Evolutionary conservation across 495 filamentous ascomycete species (phyloP).

Genomic region (Hypoxylon subgilvum): DNA sequence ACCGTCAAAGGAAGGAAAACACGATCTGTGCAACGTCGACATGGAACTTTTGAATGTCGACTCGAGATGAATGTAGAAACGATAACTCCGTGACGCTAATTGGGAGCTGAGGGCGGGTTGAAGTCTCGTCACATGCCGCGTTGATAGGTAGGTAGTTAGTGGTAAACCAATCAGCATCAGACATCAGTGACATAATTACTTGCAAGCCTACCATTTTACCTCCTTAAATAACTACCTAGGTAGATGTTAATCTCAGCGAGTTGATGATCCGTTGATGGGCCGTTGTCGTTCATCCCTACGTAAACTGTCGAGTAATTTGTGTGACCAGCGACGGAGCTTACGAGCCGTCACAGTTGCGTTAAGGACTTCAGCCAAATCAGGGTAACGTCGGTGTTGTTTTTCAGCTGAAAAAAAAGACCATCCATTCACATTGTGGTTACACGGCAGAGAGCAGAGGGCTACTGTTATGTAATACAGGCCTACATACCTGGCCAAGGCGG

Average conservation of each 20-base stretch:
- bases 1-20: slow-evolving; percentile 11
- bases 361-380: slow-evolving; percentile 1
- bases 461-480: too few species aligned
- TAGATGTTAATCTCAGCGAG: neutral
- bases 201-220: too few species aligned
- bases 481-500: neutral
- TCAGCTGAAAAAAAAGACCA: neutral
- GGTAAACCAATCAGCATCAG: neutral
- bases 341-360: neutral
- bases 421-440: slow-evolving; percentile 15
- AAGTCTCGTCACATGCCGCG: neutral
- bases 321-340: neutral
- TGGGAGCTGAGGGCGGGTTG: neutral
- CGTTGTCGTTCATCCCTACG: neutral
- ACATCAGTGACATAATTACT: neutral
- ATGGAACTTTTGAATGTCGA: neutral
- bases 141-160: too few species aligned
- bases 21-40: slow-evolving; percentile 1
- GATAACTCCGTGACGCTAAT: neutral
- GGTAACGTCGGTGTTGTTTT: too few species aligned
- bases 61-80: neutral
- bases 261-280: neutral
- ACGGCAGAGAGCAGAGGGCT: slow-evolving; percentile 4
- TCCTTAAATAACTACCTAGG: neutral
- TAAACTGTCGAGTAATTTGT: neutral